These are phyloP conservation scores for Claviceps humidiphila DNA, from an alignment of 2,329 filamentous ascomycete species.

Conservation along the genomic window DNA sequence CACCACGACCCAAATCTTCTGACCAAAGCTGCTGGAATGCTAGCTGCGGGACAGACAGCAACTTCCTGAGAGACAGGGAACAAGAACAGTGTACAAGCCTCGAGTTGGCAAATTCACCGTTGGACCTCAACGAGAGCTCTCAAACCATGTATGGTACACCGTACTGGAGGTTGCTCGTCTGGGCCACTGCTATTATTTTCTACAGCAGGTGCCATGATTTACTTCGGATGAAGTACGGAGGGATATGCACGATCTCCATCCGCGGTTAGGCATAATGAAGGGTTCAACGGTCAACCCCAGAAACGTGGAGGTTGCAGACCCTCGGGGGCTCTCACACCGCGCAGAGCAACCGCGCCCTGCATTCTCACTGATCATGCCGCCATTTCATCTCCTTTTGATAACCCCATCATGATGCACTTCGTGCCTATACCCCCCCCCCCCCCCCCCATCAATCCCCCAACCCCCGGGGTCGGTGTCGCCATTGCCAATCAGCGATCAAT, in stretches of 20 bases:
- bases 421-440: neutral
- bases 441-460: neutral
- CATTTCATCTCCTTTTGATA: neutral
- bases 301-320: neutral
- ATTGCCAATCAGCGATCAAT: too few species aligned
- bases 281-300: too few species aligned
- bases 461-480: too few species aligned
- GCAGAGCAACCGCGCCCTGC: neutral
- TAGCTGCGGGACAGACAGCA: neutral
- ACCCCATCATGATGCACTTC: neutral
- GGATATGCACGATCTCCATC: neutral
- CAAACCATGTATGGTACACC: constrained; percentile 3
- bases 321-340: neutral
- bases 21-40: neutral
- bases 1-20: neutral
- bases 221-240: neutral
- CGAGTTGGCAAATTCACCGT: constrained; percentile 8
- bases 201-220: too few species aligned
- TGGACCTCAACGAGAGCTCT: constrained; percentile 8
- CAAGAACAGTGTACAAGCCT: constrained; percentile 7
- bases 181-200: constrained; percentile 4
- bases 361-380: neutral
- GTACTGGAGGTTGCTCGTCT: neutral
- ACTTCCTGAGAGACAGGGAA: constrained; percentile 1
- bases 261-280: constrained; percentile 14